Evolutionary conservation across 2,329 filamentous ascomycete genomes (phyloP), one percentile per base, ranked within the genome.

Genomic region (Trichoderma asperellum): DNA sequence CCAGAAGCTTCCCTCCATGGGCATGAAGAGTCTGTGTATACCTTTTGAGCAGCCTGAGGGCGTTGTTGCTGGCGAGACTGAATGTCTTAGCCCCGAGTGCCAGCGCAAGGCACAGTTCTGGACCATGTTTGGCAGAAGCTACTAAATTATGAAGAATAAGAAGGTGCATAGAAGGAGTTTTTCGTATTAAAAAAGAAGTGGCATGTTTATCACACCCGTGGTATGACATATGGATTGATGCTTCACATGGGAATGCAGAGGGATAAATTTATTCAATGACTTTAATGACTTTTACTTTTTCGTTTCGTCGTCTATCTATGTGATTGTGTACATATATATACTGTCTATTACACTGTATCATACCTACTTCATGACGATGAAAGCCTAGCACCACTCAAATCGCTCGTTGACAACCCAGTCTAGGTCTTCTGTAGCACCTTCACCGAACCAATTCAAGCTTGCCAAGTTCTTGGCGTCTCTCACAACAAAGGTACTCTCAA

Each of bases 11-110:
- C 86, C 86, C 32, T 84, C 83, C 63, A 89, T 89, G 87, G 87
- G 87, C 75, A 89, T 84, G 91, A 92, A 84, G 89, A 90, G 79
- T 80, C 88, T 81, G 80, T 95, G 85, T 89, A 96, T 87, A 73
- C 83, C 83, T 60, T 95, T 94, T 74, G 91, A 96, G 72, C 93
- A 97, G 88, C 94, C 94, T 49, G 88, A 91, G 76, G 92, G 91
- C 29, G 84, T 96, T 72, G 87, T 91, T 72, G 84, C 88, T 73
- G 94, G 92, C 61, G 91, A 92, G 83, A 97, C 93, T 70, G 94
- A 96, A 82, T 99, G 96, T 79, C 85, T 95, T 75, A 97, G 92
- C 85, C 95, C 95, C 53, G 91, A 95, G 77, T 98, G 95, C 82
- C 84, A 85, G 71, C 85, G 84, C 72, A 82, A 89, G 62, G 95